phyloP scores from a whole-genome alignment of 2,329 filamentous ascomycete species.

The Lomentospora prolificans region DNA sequence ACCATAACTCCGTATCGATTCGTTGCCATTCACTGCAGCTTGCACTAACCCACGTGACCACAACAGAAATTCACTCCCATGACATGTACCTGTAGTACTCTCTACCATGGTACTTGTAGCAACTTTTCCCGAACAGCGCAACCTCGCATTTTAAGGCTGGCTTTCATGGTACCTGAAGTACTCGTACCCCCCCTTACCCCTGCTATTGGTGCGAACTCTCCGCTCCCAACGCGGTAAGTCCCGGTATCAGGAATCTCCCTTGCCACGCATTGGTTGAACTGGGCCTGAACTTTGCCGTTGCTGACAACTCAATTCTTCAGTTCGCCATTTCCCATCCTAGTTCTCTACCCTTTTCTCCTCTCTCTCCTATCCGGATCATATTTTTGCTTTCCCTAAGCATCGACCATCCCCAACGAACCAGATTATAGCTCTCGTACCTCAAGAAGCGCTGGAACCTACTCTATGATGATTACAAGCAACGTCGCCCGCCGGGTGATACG shows the following conservation, averaged over 20 bases:
- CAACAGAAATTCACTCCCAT: not conserved
- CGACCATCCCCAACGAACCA: not conserved
- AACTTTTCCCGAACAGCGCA: not conserved
- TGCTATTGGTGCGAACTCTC: constrained; percentile 6
- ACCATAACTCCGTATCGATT: too few species aligned
- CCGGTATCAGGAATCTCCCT: constrained; percentile 4
- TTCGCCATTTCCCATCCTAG: not conserved
- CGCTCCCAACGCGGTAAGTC: constrained; percentile 5
- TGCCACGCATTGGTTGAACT: constrained; percentile 1
- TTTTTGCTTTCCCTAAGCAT: not conserved
- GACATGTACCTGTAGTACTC: not conserved
- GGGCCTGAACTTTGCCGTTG: not conserved
- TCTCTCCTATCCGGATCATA: not conserved
- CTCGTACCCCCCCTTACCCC: not conserved
- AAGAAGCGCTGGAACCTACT: not conserved
- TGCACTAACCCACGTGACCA: not conserved
- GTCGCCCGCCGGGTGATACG: constrained; percentile 9
- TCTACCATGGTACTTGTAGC: not conserved
- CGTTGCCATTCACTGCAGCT: too few species aligned
- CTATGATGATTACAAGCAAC: constrained; percentile 3
- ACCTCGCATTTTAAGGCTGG: not conserved
- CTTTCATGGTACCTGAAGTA: not conserved
- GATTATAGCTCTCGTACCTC: not conserved
- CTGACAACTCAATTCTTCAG: constrained; percentile 6
- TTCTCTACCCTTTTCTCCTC: not conserved